Conservation (phyloP, 2,329 filamentous ascomycete species). For the Phialemoniopsis sp. region DNA sequence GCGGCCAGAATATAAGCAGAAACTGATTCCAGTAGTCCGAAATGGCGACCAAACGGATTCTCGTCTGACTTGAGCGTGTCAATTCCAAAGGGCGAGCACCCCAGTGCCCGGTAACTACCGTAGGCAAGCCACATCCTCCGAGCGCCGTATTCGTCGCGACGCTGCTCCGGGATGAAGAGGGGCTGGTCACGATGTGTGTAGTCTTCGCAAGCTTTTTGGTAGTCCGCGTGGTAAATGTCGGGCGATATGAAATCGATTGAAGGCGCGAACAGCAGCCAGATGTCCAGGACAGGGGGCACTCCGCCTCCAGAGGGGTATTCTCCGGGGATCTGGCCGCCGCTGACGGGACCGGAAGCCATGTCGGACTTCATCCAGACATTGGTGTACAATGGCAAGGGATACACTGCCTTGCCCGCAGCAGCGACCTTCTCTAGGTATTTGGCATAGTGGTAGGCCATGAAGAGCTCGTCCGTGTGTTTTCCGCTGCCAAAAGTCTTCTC, state of each 20-base stretch:
- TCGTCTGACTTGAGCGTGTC: slow-evolving; percentile 17
- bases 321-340: slow-evolving; percentile 42
- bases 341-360: slow-evolving; percentile 37
- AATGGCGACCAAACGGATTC: slow-evolving; percentile 30
- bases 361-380: slow-evolving; percentile 33
- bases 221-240: slow-evolving; percentile 37
- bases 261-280: slow-evolving; percentile 37
- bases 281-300: slow-evolving; percentile 33
- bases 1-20: slow-evolving; percentile 22
- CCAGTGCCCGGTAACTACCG: slow-evolving; percentile 22
- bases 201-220: slow-evolving; percentile 33
- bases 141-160: slow-evolving; percentile 40
- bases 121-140: slow-evolving; percentile 34
- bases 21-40: slow-evolving; percentile 19
- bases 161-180: slow-evolving; percentile 48
- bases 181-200: slow-evolving; percentile 38
- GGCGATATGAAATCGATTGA: slow-evolving; percentile 40
- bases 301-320: slow-evolving; percentile 40
- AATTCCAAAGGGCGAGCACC: slow-evolving; percentile 26
- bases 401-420: slow-evolving; percentile 24
- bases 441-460: slow-evolving; percentile 30
- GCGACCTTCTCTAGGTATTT: slow-evolving; percentile 27
- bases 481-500: slow-evolving; percentile 20
- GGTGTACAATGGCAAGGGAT: slow-evolving; percentile 25
- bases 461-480: slow-evolving; percentile 23